Conservation (phyloP, 164 flowering plant genomes). For the Vitis cinerea region DNA sequence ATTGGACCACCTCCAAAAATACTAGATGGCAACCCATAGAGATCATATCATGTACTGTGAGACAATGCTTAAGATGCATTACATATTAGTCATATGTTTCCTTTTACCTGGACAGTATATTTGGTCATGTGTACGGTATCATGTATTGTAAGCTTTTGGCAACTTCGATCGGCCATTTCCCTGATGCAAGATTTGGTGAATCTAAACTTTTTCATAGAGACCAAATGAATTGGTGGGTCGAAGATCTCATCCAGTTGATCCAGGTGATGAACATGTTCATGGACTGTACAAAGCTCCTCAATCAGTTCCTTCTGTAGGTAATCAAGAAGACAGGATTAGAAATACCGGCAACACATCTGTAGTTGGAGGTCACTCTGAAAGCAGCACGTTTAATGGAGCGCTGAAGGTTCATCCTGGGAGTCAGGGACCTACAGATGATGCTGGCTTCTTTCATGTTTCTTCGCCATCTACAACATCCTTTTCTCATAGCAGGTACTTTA, state of each 20-base stretch:
- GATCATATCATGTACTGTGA: too few relatives aligned
- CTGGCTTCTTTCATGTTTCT: conserved; percentile 48
- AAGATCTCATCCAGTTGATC: conserved; percentile 32
- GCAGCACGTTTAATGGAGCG: conserved; percentile 44
- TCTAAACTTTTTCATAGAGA: conserved; percentile 43
- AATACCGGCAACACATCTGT: conserved; percentile 22
- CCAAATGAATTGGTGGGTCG: conserved; percentile 31
- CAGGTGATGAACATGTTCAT: conserved; percentile 29
- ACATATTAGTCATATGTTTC: too few relatives aligned
- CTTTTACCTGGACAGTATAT: too few relatives aligned
- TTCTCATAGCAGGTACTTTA: conserved; percentile 56
- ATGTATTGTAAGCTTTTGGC: too few relatives aligned
- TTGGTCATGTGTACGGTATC: too few relatives aligned
- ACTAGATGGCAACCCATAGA: too few relatives aligned
- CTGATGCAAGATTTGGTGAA: conserved; percentile 3
- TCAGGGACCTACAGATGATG: conserved; percentile 34
- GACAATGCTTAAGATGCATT: too few relatives aligned
- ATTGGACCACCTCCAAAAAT: too few relatives aligned
- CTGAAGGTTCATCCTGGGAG: conserved; percentile 37
- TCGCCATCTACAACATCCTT: conserved; percentile 59
- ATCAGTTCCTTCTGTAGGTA: conserved; percentile 23
- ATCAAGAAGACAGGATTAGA: conserved; percentile 35
- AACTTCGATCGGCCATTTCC: too few relatives aligned
- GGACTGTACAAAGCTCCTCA: conserved; percentile 31
- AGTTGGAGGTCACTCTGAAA: conserved; percentile 32